Percentiles rank a stretch among this genome's conserved stretches.
These are phyloP conservation scores for Amphirosellinia nigrospora DNA, from an alignment of 495 filamentous ascomycete genomes.

Conservation along the genomic window DNA sequence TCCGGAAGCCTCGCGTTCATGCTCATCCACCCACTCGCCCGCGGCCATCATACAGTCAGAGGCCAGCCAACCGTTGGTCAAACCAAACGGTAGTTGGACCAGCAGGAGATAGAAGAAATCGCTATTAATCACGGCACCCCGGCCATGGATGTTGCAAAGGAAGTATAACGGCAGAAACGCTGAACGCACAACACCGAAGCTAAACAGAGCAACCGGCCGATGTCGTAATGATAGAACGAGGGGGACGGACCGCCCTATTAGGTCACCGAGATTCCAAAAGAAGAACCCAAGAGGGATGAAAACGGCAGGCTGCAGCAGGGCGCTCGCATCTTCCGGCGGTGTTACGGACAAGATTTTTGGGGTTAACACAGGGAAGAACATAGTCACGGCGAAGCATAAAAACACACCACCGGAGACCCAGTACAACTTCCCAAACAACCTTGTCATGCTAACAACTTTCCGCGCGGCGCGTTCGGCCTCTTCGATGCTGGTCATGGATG, in stretches of 20 bases:
- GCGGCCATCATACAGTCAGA: slow-evolving; percentile 91
- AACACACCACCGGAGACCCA: slow-evolving; percentile 75
- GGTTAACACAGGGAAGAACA: slow-evolving; percentile 95
- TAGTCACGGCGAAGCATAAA: slow-evolving; percentile 79
- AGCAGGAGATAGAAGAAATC: slow-evolving; percentile 87
- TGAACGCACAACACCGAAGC: slow-evolving; percentile 65
- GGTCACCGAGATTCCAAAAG: slow-evolving; percentile 91
- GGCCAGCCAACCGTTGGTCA: slow-evolving; percentile 85
- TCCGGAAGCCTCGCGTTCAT: slow-evolving; percentile 85
- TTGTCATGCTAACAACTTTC: slow-evolving; percentile 68
- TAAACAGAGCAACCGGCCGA: slow-evolving; percentile 68
- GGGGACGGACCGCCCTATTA: slow-evolving; percentile 72
- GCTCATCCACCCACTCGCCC: slow-evolving; percentile 73
- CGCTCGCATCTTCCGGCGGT: slow-evolving; percentile 49
- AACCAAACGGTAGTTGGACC: slow-evolving; percentile 83
- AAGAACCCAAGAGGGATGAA: slow-evolving; percentile 94
- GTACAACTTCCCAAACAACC: slow-evolving; percentile 73
- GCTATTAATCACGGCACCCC: slow-evolving; percentile 71
- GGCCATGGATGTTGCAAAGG: slow-evolving; percentile 81
- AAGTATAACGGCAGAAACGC: slow-evolving; percentile 84
- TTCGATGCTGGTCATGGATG: slow-evolving; percentile 50
- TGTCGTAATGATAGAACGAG: slow-evolving; percentile 65
- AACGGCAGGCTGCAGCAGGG: slow-evolving; percentile 70
- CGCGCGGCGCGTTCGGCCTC: slow-evolving; percentile 54
- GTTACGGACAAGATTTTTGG: slow-evolving; percentile 76